Percentiles rank a stretch among this genome's conserved stretches.
These are phyloP conservation scores for Pseudoneurospora amorphoporcata DNA, from an alignment of 495 filamentous ascomycete genomes.

Conservation along the genomic window DNA sequence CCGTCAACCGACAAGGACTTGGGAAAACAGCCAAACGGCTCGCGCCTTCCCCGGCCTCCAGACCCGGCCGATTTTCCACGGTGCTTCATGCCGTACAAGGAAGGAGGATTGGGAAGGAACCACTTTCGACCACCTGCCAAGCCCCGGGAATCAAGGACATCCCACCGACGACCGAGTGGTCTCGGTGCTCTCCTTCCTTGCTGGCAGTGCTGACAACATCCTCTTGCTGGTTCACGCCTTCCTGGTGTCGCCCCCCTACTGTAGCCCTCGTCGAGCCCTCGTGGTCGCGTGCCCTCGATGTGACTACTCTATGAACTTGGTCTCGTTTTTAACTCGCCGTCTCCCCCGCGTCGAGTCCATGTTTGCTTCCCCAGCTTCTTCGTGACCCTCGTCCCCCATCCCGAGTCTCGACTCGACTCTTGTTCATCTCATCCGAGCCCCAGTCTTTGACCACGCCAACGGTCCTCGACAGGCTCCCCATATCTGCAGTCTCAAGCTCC, in stretches of 20 bases:
- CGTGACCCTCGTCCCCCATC: not conserved
- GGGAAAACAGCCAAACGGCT: not conserved
- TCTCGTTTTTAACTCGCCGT: not conserved
- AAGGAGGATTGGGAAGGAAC: not conserved
- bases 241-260: not conserved
- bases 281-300: not conserved
- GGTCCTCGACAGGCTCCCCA: not conserved
- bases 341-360: not conserved
- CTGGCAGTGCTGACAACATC: not conserved
- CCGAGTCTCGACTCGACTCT: not conserved
- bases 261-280: not conserved
- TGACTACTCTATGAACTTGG: not conserved
- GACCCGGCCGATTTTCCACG: not conserved
- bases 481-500: not conserved
- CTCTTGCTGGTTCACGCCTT: not conserved
- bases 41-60: not conserved
- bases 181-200: not conserved
- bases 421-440: not conserved
- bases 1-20: not conserved
- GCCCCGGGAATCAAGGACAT: not conserved
- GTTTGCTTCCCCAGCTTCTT: not conserved
- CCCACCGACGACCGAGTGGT: not conserved
- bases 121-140: not conserved
- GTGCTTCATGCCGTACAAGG: not conserved
- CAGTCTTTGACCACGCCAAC: not conserved